These are phyloP conservation scores for Trichoderma sp. DNA, from an alignment of 2,329 filamentous ascomycete species.

Conservation along the genomic window DNA sequence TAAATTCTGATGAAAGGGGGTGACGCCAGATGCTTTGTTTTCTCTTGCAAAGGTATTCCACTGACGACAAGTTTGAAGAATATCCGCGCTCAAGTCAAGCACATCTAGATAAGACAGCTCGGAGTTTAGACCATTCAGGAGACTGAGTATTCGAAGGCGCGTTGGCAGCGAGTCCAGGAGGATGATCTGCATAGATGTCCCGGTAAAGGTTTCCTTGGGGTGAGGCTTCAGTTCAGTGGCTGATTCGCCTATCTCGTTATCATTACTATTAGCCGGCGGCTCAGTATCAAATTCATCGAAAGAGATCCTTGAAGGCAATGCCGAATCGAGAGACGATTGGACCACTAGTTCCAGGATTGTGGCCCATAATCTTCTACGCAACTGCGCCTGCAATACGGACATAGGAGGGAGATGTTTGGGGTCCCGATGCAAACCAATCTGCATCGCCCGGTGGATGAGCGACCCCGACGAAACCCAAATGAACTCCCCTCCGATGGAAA, in stretches of 20 bases:
- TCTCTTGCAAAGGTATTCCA: background rate
- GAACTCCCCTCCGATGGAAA: slow-evolving; percentile 48
- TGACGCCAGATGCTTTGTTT: background rate
- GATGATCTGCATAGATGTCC: background rate
- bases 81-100: background rate
- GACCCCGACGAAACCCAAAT: slow-evolving; percentile 51
- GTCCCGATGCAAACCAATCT: slow-evolving; percentile 58
- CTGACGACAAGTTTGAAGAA: background rate
- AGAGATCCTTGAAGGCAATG: slow-evolving; percentile 47
- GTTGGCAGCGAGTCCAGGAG: background rate
- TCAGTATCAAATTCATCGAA: slow-evolving; percentile 48
- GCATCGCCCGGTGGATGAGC: slow-evolving; percentile 51
- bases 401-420: slow-evolving; percentile 48
- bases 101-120: background rate
- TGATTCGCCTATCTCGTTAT: background rate
- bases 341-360: slow-evolving; percentile 54
- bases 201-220: background rate
- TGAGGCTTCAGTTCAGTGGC: background rate
- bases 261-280: slow-evolving; percentile 43
- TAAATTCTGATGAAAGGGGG: background rate
- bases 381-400: slow-evolving; percentile 47
- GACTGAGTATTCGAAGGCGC: background rate
- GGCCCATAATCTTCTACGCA: slow-evolving; percentile 55
- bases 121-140: background rate
- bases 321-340: slow-evolving; percentile 50